phyloP scores from a whole-genome alignment of 192 early-diverging fungal species.

The Podila horticola region DNA sequence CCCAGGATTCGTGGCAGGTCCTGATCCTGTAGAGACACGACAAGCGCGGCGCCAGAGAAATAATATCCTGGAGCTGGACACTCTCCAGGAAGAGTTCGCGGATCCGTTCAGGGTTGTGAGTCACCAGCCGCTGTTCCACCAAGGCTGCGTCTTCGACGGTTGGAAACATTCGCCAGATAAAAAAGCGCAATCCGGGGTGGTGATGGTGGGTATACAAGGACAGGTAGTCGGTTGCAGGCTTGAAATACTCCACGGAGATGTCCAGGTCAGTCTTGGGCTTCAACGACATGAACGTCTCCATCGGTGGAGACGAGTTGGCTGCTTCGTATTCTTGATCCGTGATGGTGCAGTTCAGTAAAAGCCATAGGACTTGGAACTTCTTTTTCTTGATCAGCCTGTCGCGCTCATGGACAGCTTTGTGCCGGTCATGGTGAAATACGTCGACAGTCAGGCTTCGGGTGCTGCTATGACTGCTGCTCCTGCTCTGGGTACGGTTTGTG shows the following conservation, averaged over 20 bases:
- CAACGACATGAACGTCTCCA: conserved; percentile 10
- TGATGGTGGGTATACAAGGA: conserved; percentile 33
- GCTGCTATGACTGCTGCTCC: conserved; percentile 51
- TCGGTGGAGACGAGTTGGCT: not conserved
- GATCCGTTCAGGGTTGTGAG: conserved; percentile 34
- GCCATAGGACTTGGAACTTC: conserved; percentile 44
- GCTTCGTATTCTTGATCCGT: conserved; percentile 22
- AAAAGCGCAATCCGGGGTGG: conserved; percentile 31
- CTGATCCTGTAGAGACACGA: conserved; percentile 22
- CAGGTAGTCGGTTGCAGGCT: conserved; percentile 32
- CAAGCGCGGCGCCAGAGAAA: conserved; percentile 13
- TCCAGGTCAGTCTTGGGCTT: conserved; percentile 11
- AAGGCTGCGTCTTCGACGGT: conserved; percentile 13
- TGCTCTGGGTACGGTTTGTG: conserved; percentile 24
- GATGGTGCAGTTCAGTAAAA: conserved; percentile 41
- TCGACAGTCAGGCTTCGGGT: conserved; percentile 34
- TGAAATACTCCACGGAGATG: conserved; percentile 18
- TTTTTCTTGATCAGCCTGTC: conserved; percentile 40
- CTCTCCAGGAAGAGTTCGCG: conserved; percentile 42
- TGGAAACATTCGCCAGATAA: conserved; percentile 39
- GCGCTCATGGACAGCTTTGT: conserved; percentile 28
- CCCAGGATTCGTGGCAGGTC: conserved; percentile 39
- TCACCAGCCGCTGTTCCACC: conserved; percentile 32
- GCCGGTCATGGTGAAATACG: conserved; percentile 27
- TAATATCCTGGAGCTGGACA: conserved; percentile 38